phyloP scores from a whole-genome alignment of 805 yeast species.

The Blastobotrys terrestris region DNA sequence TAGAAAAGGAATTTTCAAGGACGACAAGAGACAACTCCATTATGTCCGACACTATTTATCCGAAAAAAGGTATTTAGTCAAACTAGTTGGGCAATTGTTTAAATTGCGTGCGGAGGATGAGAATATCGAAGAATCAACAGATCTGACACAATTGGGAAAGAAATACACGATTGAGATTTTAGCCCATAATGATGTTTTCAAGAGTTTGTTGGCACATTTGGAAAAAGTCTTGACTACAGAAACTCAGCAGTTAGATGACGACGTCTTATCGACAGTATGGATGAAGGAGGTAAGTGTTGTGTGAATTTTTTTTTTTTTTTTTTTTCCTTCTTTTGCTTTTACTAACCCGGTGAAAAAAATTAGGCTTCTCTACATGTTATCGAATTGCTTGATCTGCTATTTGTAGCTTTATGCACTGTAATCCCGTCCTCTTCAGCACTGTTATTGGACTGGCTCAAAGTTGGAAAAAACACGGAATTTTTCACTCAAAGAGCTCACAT shows the following conservation, averaged over 20 bases:
- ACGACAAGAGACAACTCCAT: constrained; percentile 8
- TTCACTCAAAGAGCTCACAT: constrained; percentile 3
- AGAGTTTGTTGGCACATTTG: constrained; percentile 4
- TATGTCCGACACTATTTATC: constrained; percentile 15
- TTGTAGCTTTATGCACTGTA: constrained; percentile 8
- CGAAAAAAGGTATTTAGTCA: constrained; percentile 18
- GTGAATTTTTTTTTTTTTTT: too few species aligned
- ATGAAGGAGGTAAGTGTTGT: constrained; percentile 1
- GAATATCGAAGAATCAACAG: neutral
- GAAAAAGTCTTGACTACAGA: neutral
- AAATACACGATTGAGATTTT: constrained; percentile 10
- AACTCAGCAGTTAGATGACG: neutral
- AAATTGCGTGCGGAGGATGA: neutral
- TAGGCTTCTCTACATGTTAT: constrained; percentile 1
- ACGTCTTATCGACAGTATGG: neutral
- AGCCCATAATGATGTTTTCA: constrained; percentile 8
- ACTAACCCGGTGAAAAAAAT: too few species aligned
- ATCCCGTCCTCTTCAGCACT: constrained; percentile 5
- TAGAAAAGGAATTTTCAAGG: constrained; percentile 8
- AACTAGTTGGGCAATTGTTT: constrained; percentile 14
- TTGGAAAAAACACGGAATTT: constrained; percentile 8
- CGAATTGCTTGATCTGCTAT: constrained; percentile 10
- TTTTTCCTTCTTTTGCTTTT: too few species aligned
- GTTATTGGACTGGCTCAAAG: constrained; percentile 9
- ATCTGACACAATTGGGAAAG: constrained; percentile 5